Base-by-base conservation (phyloP, 75 land plant species). In the Larix kaempferi region DNA sequence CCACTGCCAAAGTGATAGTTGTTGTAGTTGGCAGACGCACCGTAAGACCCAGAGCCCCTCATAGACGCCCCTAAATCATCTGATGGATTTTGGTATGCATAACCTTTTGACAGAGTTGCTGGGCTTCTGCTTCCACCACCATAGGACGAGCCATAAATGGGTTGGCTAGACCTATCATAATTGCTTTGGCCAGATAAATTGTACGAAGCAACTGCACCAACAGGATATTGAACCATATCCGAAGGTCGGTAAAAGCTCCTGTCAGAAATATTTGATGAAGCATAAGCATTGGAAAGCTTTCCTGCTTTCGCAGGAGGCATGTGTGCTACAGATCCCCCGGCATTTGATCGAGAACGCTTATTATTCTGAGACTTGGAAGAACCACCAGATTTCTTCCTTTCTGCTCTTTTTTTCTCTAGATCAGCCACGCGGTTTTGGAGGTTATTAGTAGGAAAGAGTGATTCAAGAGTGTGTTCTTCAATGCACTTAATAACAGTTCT, bases 231-330 rank as follows among this genome's bases (percentile, higher is more conserved):
- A 5, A 77, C 19, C 78, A 83, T 86, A 5, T 89, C 88, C 26
- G 92, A 85, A 29, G 92, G 88, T 29, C 88, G 82, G n/a, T 85
- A 73, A 65, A 74, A 79, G 25, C 84, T 86, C 15, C 91, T 82
- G 17, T 82, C 75, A 44, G 64, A 57, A 3, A 87, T 85, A 79
- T 84, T 86, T 23, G 93, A 87, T 58, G 88, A 84, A 11, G 81
- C 89, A 29, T 89, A 82, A 0, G 89, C 90, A 62, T 80, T 80
- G 37, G 90, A 76, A 52, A 82, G 52, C 14, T 92, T 85, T 10
- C 98, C 93, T 80, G 92, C 88, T 83, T 90, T 92, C n/a, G 91
- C 89, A 2, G 88, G 90, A 59, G 88, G 89, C 84, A 88, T 85
- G 2, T 87, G 92, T 67, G 78, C 76, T n/a, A 75, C 76, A 29